These are phyloP conservation scores for Albizia julibrissin DNA, from an alignment of 306 rosid species.

Conservation along the genomic window DNA sequence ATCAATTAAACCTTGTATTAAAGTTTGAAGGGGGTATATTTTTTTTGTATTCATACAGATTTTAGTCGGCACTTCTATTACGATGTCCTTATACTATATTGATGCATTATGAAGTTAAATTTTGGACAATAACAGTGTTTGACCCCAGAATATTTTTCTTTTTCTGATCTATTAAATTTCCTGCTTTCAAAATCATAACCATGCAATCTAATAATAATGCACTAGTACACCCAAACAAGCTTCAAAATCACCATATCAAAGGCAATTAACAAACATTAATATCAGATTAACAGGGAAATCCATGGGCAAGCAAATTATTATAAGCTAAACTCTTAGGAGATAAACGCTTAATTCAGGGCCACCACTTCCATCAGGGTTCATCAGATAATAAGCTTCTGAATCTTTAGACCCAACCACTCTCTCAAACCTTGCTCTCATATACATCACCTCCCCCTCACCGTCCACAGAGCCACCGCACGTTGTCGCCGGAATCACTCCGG, in stretches of 20 bases:
- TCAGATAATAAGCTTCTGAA: conserved; percentile 90
- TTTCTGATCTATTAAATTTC: background rate
- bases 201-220: background rate
- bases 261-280: background rate
- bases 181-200: background rate
- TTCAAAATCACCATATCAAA: background rate
- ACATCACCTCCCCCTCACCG: conserved; percentile 84
- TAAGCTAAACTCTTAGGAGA: conserved; percentile 64
- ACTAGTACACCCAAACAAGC: background rate
- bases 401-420: conserved; percentile 86
- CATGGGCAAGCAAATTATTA: background rate
- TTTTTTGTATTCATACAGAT: no score
- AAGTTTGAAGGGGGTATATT: no score
- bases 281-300: background rate
- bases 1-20: no score
- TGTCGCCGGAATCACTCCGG: conserved; percentile 66
- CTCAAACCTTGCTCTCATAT: conserved; percentile 89
- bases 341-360: conserved; percentile 92
- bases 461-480: conserved; percentile 37
- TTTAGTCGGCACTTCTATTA: background rate
- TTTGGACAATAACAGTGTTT: background rate
- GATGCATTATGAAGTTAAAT: background rate
- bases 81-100: background rate
- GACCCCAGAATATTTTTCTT: background rate
- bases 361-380: conserved; percentile 69